phyloP scores from a whole-genome alignment of 164 flowering plant genomes.

The Vitis vinifera region DNA sequence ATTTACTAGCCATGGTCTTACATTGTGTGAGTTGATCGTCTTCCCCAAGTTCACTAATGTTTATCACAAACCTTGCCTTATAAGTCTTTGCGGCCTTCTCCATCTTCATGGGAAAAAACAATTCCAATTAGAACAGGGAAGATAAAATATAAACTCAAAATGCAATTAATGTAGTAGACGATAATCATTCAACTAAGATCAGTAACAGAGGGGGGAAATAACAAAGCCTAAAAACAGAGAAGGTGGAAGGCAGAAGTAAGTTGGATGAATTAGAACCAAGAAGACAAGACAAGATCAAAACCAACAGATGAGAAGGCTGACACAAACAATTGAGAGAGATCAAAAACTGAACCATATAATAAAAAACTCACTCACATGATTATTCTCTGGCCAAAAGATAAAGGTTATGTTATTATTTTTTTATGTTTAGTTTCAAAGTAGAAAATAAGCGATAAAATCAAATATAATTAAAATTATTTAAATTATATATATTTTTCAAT shows the following conservation, averaged over 20 bases:
- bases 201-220: background rate
- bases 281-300: background rate
- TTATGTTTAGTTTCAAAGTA: too few species aligned
- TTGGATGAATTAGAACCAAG: background rate
- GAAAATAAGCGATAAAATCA: too few species aligned
- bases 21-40: slow-evolving; percentile 65
- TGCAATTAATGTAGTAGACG: background rate
- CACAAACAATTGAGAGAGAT: too few species aligned
- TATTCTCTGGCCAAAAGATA: too few species aligned
- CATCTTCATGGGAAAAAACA: slow-evolving; percentile 49
- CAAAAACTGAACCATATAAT: too few species aligned
- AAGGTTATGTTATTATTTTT: too few species aligned
- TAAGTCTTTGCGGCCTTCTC: slow-evolving; percentile 42
- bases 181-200: background rate
- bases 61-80: slow-evolving; percentile 54
- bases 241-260: background rate
- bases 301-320: too few species aligned
- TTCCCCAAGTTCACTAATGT: slow-evolving; percentile 61
- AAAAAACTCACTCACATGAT: too few species aligned
- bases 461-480: too few species aligned
- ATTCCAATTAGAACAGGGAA: slow-evolving; percentile 2
- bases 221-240: background rate
- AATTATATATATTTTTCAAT: too few species aligned
- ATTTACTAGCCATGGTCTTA: slow-evolving; percentile 23
- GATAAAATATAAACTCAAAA: background rate